phyloP scores from a whole-genome alignment of 805 yeast species.

The Saccharomyces mikatae region DNA sequence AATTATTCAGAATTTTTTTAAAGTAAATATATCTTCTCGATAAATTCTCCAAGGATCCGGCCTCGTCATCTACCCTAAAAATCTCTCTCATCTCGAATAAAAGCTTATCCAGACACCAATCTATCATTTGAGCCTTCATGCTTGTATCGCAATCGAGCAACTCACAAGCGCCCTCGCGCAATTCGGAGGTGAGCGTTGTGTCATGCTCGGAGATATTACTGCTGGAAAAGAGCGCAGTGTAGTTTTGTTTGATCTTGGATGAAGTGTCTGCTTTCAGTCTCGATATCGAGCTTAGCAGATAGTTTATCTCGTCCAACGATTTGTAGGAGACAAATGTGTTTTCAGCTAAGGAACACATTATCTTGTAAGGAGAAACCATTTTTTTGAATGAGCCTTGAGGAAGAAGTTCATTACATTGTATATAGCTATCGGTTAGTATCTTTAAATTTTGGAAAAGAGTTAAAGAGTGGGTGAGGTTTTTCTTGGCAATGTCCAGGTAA shows the following conservation, averaged over 20 bases:
- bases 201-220: conserved; percentile 8
- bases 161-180: conserved; percentile 55
- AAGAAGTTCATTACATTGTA: conserved; percentile 15
- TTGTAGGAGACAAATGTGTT: conserved; percentile 52
- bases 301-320: conserved; percentile 58
- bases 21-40: conserved; percentile 75
- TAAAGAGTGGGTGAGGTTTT: conserved; percentile 76
- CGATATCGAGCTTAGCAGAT: conserved; percentile 22
- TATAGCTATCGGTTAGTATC: conserved; percentile 54
- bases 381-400: conserved; percentile 13
- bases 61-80: conserved; percentile 78
- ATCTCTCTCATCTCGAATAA: conserved; percentile 68
- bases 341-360: conserved; percentile 28
- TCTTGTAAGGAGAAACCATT: conserved; percentile 24
- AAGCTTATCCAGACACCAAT: conserved; percentile 65
- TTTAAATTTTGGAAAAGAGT: conserved; percentile 79
- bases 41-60: conserved; percentile 86
- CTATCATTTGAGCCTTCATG: conserved; percentile 50
- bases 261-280: conserved; percentile 21
- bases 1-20: conserved; percentile 55
- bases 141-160: conserved; percentile 57
- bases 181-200: conserved; percentile 20
- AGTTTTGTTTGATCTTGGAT: conserved; percentile 15
- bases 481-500: conserved; percentile 70
- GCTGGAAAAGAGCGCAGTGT: conserved; percentile 7